These are phyloP conservation scores for Aureobasidium sp. DNA, from an alignment of 2,329 filamentous ascomycete species.

Conservation along the genomic window DNA sequence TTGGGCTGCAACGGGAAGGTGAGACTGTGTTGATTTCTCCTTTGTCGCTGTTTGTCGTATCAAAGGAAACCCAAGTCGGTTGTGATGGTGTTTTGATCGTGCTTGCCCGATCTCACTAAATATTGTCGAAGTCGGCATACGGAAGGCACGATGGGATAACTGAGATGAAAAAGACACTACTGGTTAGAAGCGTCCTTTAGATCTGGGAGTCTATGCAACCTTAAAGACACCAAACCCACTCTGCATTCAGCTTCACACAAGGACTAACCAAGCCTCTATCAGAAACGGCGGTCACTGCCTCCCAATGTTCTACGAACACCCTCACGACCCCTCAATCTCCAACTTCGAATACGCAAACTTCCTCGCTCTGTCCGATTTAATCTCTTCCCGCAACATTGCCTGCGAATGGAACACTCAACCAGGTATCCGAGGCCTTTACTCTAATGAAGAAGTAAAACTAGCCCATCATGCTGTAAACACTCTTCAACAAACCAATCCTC, in stretches of 20 bases:
- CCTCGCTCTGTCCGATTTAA: conserved; percentile 48
- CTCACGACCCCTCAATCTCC: conserved; percentile 46
- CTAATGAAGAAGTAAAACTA: conserved; percentile 44
- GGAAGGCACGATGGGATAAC: too few species aligned
- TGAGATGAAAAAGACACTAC: too few species aligned
- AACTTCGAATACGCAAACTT: conserved; percentile 67
- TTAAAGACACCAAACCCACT: neutral
- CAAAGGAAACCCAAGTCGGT: too few species aligned
- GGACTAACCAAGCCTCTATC: neutral
- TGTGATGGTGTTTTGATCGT: neutral
- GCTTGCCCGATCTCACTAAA: neutral
- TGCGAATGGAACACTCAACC: conserved; percentile 61
- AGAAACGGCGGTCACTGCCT: conserved; percentile 58
- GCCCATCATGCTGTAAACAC: conserved; percentile 43
- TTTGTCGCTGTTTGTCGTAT: neutral
- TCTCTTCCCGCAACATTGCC: conserved; percentile 48
- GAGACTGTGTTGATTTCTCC: conserved; percentile 31
- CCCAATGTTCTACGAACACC: conserved; percentile 54
- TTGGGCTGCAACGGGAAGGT: conserved; percentile 74
- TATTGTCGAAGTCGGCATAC: too few species aligned
- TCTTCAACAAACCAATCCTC: conserved; percentile 45
- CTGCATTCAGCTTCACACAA: neutral
- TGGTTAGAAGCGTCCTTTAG: too few species aligned
- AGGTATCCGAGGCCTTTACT: conserved; percentile 57
- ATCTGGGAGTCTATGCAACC: too few species aligned